A percentile compares a stretch with the other conserved stretches of the same genome.
Evolutionary conservation across 2,329 filamentous ascomycete species (phyloP).

Genomic region (Hysterium pulicare): DNA sequence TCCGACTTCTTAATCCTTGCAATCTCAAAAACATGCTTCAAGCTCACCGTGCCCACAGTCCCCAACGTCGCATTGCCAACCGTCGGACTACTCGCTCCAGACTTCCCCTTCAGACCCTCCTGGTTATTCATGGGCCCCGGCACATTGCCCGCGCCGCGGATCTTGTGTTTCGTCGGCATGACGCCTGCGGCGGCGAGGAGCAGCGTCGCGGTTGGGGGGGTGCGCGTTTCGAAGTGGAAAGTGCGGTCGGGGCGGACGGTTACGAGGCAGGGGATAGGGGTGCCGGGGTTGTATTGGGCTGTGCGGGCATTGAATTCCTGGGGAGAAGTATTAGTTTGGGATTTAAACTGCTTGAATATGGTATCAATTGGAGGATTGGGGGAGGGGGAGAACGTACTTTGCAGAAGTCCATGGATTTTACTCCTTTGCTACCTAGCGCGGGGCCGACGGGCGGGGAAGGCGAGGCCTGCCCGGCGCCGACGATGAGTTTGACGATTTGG

Average conservation of each 20-base stretch:
- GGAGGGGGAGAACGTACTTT: conserved; percentile 60
- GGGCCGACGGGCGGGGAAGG: conserved; percentile 95
- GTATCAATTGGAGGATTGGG: conserved; percentile 1
- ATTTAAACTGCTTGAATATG: conserved; percentile 3
- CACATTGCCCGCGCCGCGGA: conserved; percentile 64
- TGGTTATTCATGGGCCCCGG: conserved; percentile 44
- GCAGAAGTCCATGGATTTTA: conserved; percentile 99
- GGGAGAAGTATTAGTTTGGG: neutral
- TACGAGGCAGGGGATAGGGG: conserved; percentile 85
- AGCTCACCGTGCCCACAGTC: conserved; percentile 75
- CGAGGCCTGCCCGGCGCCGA: conserved; percentile 90
- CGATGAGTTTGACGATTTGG: conserved; percentile 88
- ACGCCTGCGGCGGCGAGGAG: conserved; percentile 80
- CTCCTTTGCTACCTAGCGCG: conserved; percentile 92
- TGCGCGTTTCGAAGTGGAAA: conserved; percentile 90
- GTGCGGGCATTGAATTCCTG: conserved; percentile 98
- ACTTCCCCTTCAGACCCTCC: conserved; percentile 37
- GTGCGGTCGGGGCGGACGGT: conserved; percentile 89
- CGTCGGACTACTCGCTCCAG: conserved; percentile 28
- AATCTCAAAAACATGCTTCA: conserved; percentile 98
- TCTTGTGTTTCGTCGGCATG: conserved; percentile 69
- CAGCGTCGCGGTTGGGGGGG: conserved; percentile 89
- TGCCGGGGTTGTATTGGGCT: conserved; percentile 74
- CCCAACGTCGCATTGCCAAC: conserved; percentile 65
- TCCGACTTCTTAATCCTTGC: conserved; percentile 80